A percentile compares a stretch with the other conserved stretches of the same genome.
phyloP scores from a whole-genome alignment of 352 stramenopile species.

The Globisporangium recalcitrans region DNA sequence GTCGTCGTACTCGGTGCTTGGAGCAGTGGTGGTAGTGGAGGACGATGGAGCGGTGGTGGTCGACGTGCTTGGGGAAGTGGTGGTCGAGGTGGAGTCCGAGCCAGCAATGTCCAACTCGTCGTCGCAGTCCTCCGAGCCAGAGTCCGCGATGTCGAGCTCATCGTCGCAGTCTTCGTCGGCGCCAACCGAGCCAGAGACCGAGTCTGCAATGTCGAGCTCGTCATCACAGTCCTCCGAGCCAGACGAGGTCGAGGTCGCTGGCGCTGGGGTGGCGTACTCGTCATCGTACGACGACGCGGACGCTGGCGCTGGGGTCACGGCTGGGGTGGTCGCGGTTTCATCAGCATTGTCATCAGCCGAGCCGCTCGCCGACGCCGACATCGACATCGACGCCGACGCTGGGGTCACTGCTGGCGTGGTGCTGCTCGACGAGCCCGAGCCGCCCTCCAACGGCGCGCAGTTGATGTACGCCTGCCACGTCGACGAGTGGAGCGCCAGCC shows the following conservation, averaged over 20 bases:
- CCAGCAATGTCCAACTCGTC: constrained; percentile 23
- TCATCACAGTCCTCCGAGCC: constrained; percentile 3
- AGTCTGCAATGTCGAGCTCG: constrained; percentile 1
- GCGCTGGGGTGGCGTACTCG: constrained; percentile 1
- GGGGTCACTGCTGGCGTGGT: constrained; percentile 9
- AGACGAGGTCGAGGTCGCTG: not conserved
- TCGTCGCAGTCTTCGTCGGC: constrained; percentile 23
- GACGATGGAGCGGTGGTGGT: not conserved
- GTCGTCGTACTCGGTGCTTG: constrained; percentile 31
- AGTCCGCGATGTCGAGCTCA: constrained; percentile 9
- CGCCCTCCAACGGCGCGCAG: constrained; percentile 13
- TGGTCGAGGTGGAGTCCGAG: not conserved
- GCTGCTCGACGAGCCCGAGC: not conserved
- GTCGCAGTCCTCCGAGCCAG: constrained; percentile 14
- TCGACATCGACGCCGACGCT: too few relatives aligned
- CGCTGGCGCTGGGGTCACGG: constrained; percentile 2
- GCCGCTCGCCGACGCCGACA: not conserved
- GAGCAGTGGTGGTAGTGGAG: constrained; percentile 82
- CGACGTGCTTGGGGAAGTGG: not conserved
- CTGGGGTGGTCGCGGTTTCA: not conserved
- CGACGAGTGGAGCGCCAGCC: constrained; percentile 33
- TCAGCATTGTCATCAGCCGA: not conserved
- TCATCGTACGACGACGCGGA: not conserved
- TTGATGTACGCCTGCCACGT: constrained; percentile 32
- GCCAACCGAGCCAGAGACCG: constrained; percentile 11